Conservation (phyloP, 1,139 yeast genomes). For the Saccharomycopsis hybrid region DNA sequence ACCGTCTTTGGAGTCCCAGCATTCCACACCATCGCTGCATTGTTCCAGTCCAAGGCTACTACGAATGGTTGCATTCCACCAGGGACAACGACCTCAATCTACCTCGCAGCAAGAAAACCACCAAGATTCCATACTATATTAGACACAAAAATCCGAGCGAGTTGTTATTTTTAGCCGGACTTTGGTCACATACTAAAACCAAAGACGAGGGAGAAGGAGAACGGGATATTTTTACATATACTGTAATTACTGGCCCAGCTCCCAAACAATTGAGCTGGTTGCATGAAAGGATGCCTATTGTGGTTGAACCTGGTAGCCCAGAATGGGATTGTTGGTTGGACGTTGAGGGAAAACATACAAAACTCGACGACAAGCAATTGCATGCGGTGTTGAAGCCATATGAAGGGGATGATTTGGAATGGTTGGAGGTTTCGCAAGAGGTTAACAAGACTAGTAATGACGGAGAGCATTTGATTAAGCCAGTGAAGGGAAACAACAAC, state of each 20-base stretch:
- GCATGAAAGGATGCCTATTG: conserved; percentile 73
- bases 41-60: conserved; percentile 77
- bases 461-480: conserved; percentile 40
- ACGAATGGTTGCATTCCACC: conserved; percentile 56
- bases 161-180: conserved; percentile 65
- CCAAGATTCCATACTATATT: conserved; percentile 59
- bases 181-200: conserved; percentile 40
- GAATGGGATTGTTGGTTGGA: conserved; percentile 62
- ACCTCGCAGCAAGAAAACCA: conserved; percentile 21
- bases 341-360: conserved; percentile 33
- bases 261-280: conserved; percentile 52
- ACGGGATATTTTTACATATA: conserved; percentile 42
- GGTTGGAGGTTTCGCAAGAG: conserved; percentile 50
- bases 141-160: conserved; percentile 39
- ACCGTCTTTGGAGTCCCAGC: conserved; percentile 44
- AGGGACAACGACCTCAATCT: neutral
- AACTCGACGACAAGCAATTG: conserved; percentile 33
- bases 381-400: conserved; percentile 36
- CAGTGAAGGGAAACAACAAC: conserved; percentile 22
- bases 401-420: conserved; percentile 39
- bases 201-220: conserved; percentile 26
- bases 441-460: conserved; percentile 61
- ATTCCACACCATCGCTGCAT: conserved; percentile 46
- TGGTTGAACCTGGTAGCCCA: conserved; percentile 49
- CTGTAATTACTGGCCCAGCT: conserved; percentile 72